Base-by-base conservation (phyloP, 2,329 filamentous ascomycete species). In the Monosporascus sp. region DNA sequence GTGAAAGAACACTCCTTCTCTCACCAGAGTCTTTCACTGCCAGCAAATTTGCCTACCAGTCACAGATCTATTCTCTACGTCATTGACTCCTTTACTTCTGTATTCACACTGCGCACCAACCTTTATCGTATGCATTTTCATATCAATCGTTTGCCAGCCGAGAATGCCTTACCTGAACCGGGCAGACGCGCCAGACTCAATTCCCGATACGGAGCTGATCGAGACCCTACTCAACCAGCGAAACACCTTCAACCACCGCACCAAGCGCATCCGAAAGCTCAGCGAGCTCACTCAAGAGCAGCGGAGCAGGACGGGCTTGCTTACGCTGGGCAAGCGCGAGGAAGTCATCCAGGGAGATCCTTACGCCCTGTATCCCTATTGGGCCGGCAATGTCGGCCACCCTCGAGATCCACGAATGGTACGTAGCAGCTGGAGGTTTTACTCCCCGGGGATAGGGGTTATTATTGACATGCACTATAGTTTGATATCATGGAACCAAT, bases 311-410 rank as follows among this genome's bases (percentile, higher is more conserved):
- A 53, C 41, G 3, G 47, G 37, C 4, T 27, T 53, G 4, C 42
- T 50, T 17, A 22, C 31, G 5, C 44, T 49, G 11, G 47, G 48
- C 2, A 55, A 50, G 24, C 47, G 47, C 11, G 11, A 45, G 20
- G 41, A 42, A 7, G 18, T 31, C 11, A 48, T 55, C 15, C 41
- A 48, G 14, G 53, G 53, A 11, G 50, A 53, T 24, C 53, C 51
- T 5, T 55, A 37, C 38, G 51, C 50, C 24, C n/a, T 53, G 9
- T 53, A 39, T 37, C 46, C 47, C 27, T 51, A 47, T 17, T 53
- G 51, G 53, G 51, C 53, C 27, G 53, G 53, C 5, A 55, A 51
- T 17, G 25, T 55, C 8, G 48, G 18, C 9, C 51, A 51, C 14
- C 51, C 47, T 6, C n/a, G 48, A 27, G 53, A 55, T 18, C 5